Evolutionary conservation across 2,329 filamentous ascomycete species (phyloP).

Genomic region (Rhytidhysteron rufulum): DNA sequence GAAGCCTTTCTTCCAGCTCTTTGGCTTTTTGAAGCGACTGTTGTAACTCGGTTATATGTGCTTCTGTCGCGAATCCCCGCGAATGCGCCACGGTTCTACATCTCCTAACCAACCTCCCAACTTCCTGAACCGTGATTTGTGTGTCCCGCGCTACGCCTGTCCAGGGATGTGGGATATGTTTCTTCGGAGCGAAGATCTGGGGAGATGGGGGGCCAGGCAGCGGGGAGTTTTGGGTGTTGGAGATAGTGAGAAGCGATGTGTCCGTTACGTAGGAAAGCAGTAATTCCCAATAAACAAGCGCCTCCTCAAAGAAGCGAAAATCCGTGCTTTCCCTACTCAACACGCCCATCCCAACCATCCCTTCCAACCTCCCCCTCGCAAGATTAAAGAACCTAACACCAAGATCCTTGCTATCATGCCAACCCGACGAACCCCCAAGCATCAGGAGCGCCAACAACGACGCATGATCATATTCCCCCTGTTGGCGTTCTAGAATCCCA

Average conservation of each 20-base stretch:
- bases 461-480: neutral
- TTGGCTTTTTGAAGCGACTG: neutral
- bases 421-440: neutral
- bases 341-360: neutral
- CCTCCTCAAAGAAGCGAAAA: neutral
- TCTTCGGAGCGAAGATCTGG: neutral
- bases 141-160: slow-evolving; percentile 1
- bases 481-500: neutral
- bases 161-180: neutral
- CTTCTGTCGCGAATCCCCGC: neutral
- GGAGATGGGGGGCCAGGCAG: neutral
- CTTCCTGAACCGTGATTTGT: neutral
- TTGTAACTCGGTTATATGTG: neutral
- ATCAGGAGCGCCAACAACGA: slow-evolving; percentile 1
- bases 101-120: neutral
- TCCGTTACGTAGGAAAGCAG: neutral
- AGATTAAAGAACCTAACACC: slow-evolving; percentile 1
- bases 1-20: neutral
- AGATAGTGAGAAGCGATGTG: neutral
- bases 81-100: neutral
- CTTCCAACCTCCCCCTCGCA: neutral
- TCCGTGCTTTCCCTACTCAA: neutral
- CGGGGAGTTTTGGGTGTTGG: neutral
- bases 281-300: neutral
- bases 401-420: slow-evolving; percentile 1